Conservation (phyloP, 2,329 filamentous ascomycete genomes). For the Colletotrichum sp. region DNA sequence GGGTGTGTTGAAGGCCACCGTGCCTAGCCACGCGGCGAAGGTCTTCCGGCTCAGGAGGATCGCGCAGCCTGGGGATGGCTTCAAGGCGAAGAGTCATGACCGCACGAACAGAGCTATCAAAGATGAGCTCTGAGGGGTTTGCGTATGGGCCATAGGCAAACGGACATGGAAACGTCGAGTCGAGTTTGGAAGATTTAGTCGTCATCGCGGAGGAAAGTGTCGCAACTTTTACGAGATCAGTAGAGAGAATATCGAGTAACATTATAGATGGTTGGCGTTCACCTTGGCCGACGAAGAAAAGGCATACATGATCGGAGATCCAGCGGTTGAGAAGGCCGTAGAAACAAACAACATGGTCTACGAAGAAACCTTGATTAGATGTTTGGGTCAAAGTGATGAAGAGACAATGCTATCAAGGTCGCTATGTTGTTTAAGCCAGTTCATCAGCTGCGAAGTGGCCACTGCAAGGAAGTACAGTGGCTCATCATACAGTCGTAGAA, state of each 20-base stretch:
- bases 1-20: conserved; percentile 13
- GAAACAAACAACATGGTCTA: background rate
- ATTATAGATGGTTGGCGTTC: background rate
- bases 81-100: conserved; percentile 23
- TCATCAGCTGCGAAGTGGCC: background rate
- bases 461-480: background rate
- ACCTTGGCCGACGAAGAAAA: background rate
- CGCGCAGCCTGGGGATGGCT: conserved; percentile 18
- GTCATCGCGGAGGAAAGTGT: background rate
- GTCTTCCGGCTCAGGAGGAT: conserved; percentile 23
- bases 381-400: background rate
- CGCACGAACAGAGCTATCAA: conserved; percentile 20
- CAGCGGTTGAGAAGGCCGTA: background rate
- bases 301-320: background rate
- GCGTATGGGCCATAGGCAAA: background rate
- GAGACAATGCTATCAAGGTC: background rate
- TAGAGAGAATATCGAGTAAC: background rate
- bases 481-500: background rate
- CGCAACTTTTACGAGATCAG: background rate
- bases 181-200: background rate
- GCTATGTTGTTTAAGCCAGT: background rate
- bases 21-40: conserved; percentile 22
- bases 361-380: background rate
- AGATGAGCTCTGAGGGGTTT: conserved; percentile 12
- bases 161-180: background rate